Evolutionary conservation across 116 monocot species (phyloP), one percentile per base, ranked within the genome.

Genomic region (Iris pallida): DNA sequence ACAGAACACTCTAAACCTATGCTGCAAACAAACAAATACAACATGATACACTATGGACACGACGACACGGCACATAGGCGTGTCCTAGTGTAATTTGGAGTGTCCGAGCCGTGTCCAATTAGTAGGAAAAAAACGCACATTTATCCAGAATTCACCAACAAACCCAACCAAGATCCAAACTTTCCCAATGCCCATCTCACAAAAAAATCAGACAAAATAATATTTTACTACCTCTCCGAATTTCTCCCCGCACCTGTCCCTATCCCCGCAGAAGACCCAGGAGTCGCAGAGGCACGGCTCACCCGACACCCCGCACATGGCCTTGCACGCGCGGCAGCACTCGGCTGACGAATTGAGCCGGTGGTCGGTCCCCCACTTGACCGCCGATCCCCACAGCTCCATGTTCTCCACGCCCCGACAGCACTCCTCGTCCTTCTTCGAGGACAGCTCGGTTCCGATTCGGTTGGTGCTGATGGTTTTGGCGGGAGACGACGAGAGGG

Each of bases 181-280:
- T 55, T 55, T 6, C 16, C 55, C 14, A 55, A 55, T 55, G 16
- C 55, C 11, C 16, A 55, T 55, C 5, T 55, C 55, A 55, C 17
- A 20, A 15, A 16, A 54, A 42, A 45, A 65, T 42, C 5, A 7
- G 15, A 20, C 4, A 40, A 9, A 80, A 69, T 8, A 5, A 62
- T n/a, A 52, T 5, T 45, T 6, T 20, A 61, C 61, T 20, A 97
- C 97, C 90, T 98, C 90, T 6, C 98, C 98, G 46, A 90, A 93
- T 69, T 84, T 93, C n/a, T 85, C 80, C 73, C 80, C 72, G 74
- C 98, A 93, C 7, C 71, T 71, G 17, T 76, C 74, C 54, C 75
- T 52, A 60, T 98, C 88, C 8, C 98, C 98, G 44, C 98, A 98
- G 73, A 93, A 98, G 14, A 98, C 98, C 98, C 98, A 98, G 6